Evolutionary conservation across 1,284 basidiomycete species (phyloP), one percentile per base, ranked within the genome.

Genomic region (Sutorius eximius): DNA sequence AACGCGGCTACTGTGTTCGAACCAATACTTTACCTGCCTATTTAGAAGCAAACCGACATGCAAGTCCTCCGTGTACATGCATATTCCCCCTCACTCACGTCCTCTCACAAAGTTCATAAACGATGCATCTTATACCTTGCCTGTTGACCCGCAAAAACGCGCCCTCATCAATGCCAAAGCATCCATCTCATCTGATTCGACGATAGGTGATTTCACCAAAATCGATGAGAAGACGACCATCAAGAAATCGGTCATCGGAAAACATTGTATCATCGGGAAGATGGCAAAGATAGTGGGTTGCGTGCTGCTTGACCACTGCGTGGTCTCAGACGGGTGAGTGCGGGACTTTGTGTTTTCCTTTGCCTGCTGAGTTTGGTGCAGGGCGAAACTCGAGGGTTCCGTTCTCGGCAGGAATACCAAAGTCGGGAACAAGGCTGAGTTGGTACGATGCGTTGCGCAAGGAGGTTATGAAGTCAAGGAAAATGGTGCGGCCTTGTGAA

Each of bases 241-340:
- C 71, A 98, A 97, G 72, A 88, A 89, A 61, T 91, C 88, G 9
- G 82, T 95, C 22, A 83, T 98, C 24, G 96, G 96, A 6, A 82
- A 87, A 57, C 93, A 95, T 66, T 96, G 93, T 64, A 74, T 85
- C 22, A 91, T 98, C 57, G 95, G 94, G 12, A 92, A 87, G 68
- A 89, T 89, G 74, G 89, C 83, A 30, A 94, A 89, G 71, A 84
- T 98, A 52, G 81, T 80, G 1, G 90, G 91, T n/a, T 95, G 90
- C 63, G 83, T 98, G 12, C 71, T 99, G 29, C 82, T 97, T 70
- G 95, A 98, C 67, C 91, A 94, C 64, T 95, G 94, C 61, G 80
- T 89, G 3, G 78, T 99, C 27, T 91, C 82, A 29, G 93, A 96
- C 59, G 91, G 91, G 91, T 91, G 59, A 67, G 85, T 66, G 18